Base-by-base conservation (phyloP, 2,329 filamentous ascomycete genomes). In the Ophiostoma ips region DNA sequence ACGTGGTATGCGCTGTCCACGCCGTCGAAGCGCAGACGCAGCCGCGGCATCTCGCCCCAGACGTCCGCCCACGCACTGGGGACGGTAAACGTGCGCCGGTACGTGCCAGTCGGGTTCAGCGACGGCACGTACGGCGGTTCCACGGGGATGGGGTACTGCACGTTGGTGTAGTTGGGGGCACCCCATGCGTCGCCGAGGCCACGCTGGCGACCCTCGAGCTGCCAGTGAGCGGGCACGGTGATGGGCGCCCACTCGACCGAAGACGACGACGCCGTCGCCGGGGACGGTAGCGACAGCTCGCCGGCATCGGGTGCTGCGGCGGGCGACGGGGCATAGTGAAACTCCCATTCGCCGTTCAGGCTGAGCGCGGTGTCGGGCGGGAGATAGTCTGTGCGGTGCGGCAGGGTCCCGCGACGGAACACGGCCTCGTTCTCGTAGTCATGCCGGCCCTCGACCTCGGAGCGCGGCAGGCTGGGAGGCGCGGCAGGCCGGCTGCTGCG, bases 1-100 rank as follows among this genome's bases (percentile, higher is more conserved):
- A 85, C 64, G 60, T 85, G 80, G 57, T 81, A 86, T 0, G 81
- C 77, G 57, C 78, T 81, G 57, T 86, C 82, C 0, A 86, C 81
- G 1, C 83, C 83, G 50, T 86, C 82, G 53, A 85, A 86, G 11
- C 82, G 69, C 19, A 86, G 64, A 15, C 80, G 69, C 16, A 84
- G 63, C 54, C 81, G 45, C 2, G 50, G 38, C 13, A 31, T 34
- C 13, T 21, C 34, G 18, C 46, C 46, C 11, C 44, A 76, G 5
- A 56, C 59, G 50, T 64, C 59, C 1, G 16, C 13, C 66, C 72
- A 76, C 8, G 64, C 61, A 2, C 62, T 50, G 0, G 77, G 77
- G 3, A 82, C 66, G 2, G 64, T 57, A 56, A 84, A 82, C 3
- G 61, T 64, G 10, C 72, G 72, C 13, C 72, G 65, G 58, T 84